Evolutionary conservation across 768 basidiomycete genomes (phyloP).

Genomic region (Phlebiopsis flavidoalba): DNA sequence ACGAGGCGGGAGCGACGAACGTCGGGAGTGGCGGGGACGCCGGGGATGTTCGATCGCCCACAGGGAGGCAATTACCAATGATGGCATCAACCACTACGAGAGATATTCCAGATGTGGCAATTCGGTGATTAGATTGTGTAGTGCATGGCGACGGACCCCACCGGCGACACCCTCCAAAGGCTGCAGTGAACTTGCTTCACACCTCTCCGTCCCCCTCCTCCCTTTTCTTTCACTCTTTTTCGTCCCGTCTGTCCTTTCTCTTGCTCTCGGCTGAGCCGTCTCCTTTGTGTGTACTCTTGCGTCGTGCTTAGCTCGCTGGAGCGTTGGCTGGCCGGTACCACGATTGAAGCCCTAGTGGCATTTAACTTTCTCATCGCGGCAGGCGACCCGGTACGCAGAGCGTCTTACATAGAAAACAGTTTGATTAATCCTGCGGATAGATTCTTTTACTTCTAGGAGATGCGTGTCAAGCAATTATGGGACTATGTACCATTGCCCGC

Average conservation of each 20-base stretch:
- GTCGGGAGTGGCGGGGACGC: neutral
- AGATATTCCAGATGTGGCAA: neutral
- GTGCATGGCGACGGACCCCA: neutral
- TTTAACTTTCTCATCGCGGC: conserved; percentile 20
- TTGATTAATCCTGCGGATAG: neutral
- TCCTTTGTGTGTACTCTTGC: neutral
- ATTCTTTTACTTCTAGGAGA: conserved; percentile 15
- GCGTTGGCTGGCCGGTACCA: conserved; percentile 21
- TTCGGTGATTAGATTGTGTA: neutral
- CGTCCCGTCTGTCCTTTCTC: conserved; percentile 4
- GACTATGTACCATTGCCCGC: conserved; percentile 30
- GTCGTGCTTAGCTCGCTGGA: conserved; percentile 2
- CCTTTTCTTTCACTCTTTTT: conserved; percentile 9
- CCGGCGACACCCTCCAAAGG: neutral
- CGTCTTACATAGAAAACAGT: neutral
- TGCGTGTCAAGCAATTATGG: conserved; percentile 39
- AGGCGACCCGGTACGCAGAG: neutral
- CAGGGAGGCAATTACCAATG: neutral
- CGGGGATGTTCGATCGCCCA: neutral
- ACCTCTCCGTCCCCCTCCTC: conserved; percentile 9
- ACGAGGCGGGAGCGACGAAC: no score
- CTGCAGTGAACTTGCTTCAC: neutral
- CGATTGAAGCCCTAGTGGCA: conserved; percentile 40
- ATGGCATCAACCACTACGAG: neutral
- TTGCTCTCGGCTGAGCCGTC: conserved; percentile 30